Evolutionary conservation across 768 basidiomycete genomes (phyloP).

Genomic region (Leccinum incarnatum): DNA sequence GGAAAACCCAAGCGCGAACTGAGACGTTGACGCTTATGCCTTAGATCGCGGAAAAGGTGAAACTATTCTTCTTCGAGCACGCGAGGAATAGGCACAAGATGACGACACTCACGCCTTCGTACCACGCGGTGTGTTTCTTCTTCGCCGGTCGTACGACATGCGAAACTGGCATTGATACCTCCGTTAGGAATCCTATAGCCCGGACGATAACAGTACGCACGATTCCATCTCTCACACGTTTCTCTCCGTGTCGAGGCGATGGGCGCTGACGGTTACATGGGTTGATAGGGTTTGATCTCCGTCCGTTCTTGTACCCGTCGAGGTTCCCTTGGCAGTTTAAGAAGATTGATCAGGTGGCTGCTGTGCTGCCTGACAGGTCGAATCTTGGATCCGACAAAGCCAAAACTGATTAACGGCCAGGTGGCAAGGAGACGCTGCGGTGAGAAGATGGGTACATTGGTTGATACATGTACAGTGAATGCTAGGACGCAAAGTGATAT

Average conservation of each 20-base stretch:
- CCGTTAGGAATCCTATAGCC: conserved; percentile 86
- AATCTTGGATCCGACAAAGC: conserved; percentile 38
- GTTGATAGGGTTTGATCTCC: conserved; percentile 80
- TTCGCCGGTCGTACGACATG: not conserved
- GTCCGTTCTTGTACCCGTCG: conserved; percentile 95
- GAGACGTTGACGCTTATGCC: not conserved
- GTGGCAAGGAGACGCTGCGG: not conserved
- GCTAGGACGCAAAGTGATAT: not conserved
- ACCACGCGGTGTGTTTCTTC: conserved; percentile 73
- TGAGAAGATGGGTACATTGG: not conserved
- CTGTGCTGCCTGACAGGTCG: conserved; percentile 70
- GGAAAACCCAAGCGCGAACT: not conserved
- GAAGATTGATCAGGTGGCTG: conserved; percentile 89
- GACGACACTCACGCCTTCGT: conserved; percentile 92
- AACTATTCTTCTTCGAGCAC: conserved; percentile 94
- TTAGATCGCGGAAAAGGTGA: conserved; percentile 93
- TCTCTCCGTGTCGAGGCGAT: no score
- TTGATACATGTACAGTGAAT: conserved; percentile 9
- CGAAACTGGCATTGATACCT: not conserved
- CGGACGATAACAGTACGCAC: conserved; percentile 87
- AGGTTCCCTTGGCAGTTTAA: conserved; percentile 96
- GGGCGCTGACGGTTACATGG: conserved; percentile 1
- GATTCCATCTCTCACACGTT: not conserved
- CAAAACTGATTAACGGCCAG: conserved; percentile 44
- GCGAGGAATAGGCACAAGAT: conserved; percentile 98